Evolutionary conservation across 805 yeast species (phyloP), one percentile per base, ranked within the genome.

Genomic region (Lachancea kluyveri): DNA sequence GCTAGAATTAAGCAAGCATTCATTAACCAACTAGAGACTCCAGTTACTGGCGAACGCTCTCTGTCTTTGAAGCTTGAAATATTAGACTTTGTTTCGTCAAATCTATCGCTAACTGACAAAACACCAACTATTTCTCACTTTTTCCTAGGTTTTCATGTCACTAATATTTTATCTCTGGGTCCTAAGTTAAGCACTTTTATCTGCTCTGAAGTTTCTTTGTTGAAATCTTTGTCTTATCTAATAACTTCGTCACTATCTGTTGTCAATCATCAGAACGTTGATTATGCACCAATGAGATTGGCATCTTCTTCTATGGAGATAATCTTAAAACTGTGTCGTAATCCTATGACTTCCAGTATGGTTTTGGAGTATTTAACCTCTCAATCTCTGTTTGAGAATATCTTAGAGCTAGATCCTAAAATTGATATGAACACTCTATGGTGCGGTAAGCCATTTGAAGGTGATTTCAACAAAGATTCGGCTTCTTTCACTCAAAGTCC

Each of bases 1-100:
- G 62, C 70, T 2, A 68, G 88, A 42, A 81, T 90, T 22, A 73
- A 81, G 38, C 73, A 72, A 43, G 75, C 86, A 0, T 77, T 87
- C 37, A 75, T 84, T 24, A 71, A 74, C 24, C 94, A 85, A 47
- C 46, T 80, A 14, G 78, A 72, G 26, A 45, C 73, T 5, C 62
- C 64, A 6, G 63, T 68, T 23, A 55, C 58, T 1, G 42, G 48
- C n/a, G 54, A 61, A 6, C 57, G 62, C 5, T 59, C 60, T 11
- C 53, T 77, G 20, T 60, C 57, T 4, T 48, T 75, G 9, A 85
- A 86, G 47, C 50, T 74, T 18, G 67, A 69, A 10, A 54, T 87
- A 5, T 55, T 90, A 31, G 65, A 73, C 19, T 80, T 80, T 45
- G 48, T 88, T 31, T 59, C 64, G 26, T 51, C 54, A 3, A 72